Conservation (phyloP, 1,139 yeast species). For the Groenewaldozyma auringiensis region DNA sequence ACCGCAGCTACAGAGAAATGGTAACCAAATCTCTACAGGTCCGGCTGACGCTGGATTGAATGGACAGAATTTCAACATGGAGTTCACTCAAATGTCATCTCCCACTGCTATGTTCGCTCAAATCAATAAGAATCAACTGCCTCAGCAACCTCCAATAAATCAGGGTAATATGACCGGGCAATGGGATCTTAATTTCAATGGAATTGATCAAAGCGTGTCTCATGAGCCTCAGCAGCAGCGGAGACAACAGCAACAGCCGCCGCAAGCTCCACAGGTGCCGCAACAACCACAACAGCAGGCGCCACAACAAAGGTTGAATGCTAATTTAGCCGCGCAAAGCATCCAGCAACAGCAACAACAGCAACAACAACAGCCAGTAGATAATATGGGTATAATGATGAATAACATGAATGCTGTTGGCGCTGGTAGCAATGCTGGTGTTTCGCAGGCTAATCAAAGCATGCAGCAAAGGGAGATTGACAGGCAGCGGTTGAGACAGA, state of each 20-base stretch:
- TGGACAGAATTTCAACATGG: constrained; percentile 1
- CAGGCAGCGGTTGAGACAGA: constrained; percentile 47
- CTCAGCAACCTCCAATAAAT: too few relatives aligned
- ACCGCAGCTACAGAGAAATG: background rate
- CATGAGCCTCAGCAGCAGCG: constrained; percentile 15
- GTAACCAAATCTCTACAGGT: too few relatives aligned
- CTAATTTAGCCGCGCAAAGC: background rate
- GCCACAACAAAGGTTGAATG: constrained; percentile 15
- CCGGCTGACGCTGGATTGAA: background rate
- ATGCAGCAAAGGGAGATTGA: constrained; percentile 35
- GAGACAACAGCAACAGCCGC: constrained; percentile 14
- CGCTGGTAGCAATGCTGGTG: background rate
- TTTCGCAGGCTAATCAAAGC: constrained; percentile 4
- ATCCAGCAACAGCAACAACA: constrained; percentile 17
- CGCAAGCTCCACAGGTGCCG: constrained; percentile 5
- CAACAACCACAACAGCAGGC: constrained; percentile 13
- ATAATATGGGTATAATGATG: background rate
- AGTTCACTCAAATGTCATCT: background rate
- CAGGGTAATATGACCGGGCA: background rate
- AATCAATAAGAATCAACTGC: background rate
- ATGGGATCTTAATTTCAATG: background rate
- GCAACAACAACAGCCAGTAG: constrained; percentile 19
- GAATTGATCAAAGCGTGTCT: constrained; percentile 2
- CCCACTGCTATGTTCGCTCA: constrained; percentile 1
- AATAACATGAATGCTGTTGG: background rate